These are phyloP conservation scores for Lipomyces sp. DNA, from an alignment of 805 yeast genomes.

Conservation along the genomic window DNA sequence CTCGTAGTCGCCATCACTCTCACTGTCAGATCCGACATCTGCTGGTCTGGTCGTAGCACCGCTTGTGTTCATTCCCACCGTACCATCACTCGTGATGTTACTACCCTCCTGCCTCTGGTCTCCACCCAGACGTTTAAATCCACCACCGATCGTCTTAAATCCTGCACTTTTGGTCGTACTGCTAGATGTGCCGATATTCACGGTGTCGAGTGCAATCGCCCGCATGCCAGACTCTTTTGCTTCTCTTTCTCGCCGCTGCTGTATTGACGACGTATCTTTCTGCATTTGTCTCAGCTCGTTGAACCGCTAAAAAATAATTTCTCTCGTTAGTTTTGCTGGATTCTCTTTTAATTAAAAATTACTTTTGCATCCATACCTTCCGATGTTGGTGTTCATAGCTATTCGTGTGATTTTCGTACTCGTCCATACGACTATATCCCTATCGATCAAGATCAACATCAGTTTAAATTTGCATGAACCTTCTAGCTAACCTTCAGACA, in stretches of 20 bases:
- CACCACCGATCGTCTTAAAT: conserved; percentile 21
- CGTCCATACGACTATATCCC: conserved; percentile 38
- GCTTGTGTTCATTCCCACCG: conserved; percentile 3
- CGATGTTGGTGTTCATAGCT: conserved; percentile 38
- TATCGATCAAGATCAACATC: neutral
- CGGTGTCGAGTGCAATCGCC: conserved; percentile 20
- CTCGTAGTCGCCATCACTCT: conserved; percentile 28
- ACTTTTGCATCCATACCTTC: conserved; percentile 14
- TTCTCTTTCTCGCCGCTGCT: conserved; percentile 30
- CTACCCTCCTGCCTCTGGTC: conserved; percentile 7
- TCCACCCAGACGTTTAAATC: conserved; percentile 25
- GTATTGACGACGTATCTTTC: conserved; percentile 19
- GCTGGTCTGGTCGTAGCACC: neutral
- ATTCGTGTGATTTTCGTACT: conserved; percentile 34
- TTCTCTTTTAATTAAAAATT: neutral
- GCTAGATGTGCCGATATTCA: neutral
- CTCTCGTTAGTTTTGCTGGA: neutral
- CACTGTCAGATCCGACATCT: conserved; percentile 24
- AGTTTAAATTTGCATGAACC: neutral
- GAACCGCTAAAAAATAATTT: conserved; percentile 18
- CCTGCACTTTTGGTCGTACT: conserved; percentile 17
- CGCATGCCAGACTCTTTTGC: conserved; percentile 32
- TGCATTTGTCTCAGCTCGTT: conserved; percentile 36
- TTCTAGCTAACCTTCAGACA: conserved; percentile 31
- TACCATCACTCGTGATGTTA: neutral